phyloP scores from a whole-genome alignment of 345 rosid genomes.

The Mallotus nudiflorus region DNA sequence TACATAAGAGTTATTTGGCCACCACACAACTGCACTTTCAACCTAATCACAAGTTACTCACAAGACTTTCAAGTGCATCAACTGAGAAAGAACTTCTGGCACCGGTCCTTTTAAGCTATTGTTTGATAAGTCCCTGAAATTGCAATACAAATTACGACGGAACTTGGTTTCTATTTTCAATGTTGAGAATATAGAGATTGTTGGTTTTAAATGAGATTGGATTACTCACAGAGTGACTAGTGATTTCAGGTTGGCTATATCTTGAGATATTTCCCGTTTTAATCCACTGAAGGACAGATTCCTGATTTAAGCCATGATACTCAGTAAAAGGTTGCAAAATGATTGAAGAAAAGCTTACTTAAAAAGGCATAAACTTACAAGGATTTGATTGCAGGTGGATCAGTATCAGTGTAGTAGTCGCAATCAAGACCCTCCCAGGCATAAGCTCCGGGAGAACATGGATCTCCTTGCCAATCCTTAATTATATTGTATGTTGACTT shows the following conservation, averaged over 20 bases:
- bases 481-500: constrained; percentile 33
- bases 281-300: constrained; percentile 53
- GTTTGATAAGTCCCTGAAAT: constrained; percentile 51
- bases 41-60: constrained; percentile 18
- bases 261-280: constrained; percentile 36
- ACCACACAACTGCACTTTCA: no score
- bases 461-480: constrained; percentile 56
- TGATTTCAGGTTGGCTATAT: no score
- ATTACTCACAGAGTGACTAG: no score
- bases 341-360: no score
- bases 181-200: no score
- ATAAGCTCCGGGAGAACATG: constrained; percentile 45
- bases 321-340: background rate
- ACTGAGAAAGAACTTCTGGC: constrained; percentile 40
- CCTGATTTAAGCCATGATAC: constrained; percentile 33
- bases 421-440: constrained; percentile 54
- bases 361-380: no score
- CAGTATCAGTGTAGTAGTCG: constrained; percentile 22
- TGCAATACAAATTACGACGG: no score
- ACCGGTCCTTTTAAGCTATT: constrained; percentile 43
- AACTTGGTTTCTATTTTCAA: no score
- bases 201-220: no score
- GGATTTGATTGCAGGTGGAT: constrained; percentile 21
- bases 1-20: no score
- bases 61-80: constrained; percentile 38